Percentiles rank a stretch among this genome's conserved stretches.
Conservation (phyloP, 768 basidiomycete species). For the Pulveroboletus sp. region DNA sequence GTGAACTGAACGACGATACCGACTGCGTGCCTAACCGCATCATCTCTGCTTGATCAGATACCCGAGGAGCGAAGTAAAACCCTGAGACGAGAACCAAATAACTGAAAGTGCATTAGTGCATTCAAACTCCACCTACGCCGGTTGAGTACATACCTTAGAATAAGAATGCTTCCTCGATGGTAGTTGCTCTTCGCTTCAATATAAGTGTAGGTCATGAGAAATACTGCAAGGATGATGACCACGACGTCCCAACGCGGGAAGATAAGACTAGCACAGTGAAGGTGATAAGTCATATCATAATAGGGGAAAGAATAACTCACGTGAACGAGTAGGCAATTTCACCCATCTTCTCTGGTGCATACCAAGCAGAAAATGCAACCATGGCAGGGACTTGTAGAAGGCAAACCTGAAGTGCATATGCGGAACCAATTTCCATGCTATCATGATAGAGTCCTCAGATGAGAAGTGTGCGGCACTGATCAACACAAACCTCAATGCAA, state of each 20-base stretch:
- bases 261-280: constrained; percentile 61
- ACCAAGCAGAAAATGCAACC: constrained; percentile 98
- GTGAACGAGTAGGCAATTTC: constrained; percentile 89
- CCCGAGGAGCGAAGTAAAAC: constrained; percentile 83
- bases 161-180: constrained; percentile 93
- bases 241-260: constrained; percentile 99
- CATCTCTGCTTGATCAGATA: constrained; percentile 20
- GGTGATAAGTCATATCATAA: background rate
- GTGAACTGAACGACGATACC: constrained; percentile 2
- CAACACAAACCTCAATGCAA: constrained; percentile 77
- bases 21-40: constrained; percentile 2
- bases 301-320: constrained; percentile 46
- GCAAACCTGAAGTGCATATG: constrained; percentile 98
- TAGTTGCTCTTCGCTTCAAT: constrained; percentile 99
- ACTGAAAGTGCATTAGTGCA: constrained; percentile 45
- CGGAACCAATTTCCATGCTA: constrained; percentile 99
- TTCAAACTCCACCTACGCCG: background rate
- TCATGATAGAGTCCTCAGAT: constrained; percentile 1
- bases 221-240: constrained; percentile 92
- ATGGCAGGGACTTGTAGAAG: constrained; percentile 96
- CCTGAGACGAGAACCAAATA: constrained; percentile 90
- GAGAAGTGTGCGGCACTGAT: background rate
- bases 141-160: constrained; percentile 63
- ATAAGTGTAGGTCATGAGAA: constrained; percentile 97
- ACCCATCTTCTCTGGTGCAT: constrained; percentile 83